These are phyloP conservation scores for Phaeosphaeriaceae sp. DNA, from an alignment of 2,329 filamentous ascomycete species.

Conservation along the genomic window DNA sequence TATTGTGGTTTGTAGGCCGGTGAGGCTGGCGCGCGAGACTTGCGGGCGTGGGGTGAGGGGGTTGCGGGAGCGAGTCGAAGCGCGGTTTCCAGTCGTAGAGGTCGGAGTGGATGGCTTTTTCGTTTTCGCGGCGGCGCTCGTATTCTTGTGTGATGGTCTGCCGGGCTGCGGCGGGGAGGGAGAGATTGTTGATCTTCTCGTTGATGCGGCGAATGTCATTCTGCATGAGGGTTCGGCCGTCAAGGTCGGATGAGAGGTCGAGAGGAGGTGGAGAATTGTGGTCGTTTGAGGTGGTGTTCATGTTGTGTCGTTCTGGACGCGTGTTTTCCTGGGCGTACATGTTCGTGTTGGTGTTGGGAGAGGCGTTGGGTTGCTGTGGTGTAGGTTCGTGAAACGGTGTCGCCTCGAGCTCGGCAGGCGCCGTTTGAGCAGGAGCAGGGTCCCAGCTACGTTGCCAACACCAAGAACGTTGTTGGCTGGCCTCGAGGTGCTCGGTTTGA, in stretches of 20 bases:
- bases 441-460: conserved; percentile 47
- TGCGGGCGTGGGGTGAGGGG: neutral
- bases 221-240: conserved; percentile 30
- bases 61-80: conserved; percentile 12
- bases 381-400: conserved; percentile 1
- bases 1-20: conserved; percentile 3
- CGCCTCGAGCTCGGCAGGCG: conserved; percentile 43
- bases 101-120: conserved; percentile 36
- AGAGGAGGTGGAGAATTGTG: neutral
- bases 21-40: neutral
- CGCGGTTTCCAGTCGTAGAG: conserved; percentile 24
- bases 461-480: conserved; percentile 40
- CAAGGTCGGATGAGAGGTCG: conserved; percentile 18
- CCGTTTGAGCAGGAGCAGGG: conserved; percentile 23
- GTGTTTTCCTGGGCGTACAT: neutral
- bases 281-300: neutral
- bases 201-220: conserved; percentile 39
- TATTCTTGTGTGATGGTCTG: conserved; percentile 21
- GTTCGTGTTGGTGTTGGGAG: neutral
- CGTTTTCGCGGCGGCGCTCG: conserved; percentile 34
- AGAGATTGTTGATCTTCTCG: conserved; percentile 42
- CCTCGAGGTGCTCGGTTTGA: conserved; percentile 35
- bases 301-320: neutral
- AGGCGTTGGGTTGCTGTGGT: neutral
- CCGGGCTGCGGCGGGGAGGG: conserved; percentile 16